A percentile compares a stretch with the other conserved stretches of the same genome.
Evolutionary conservation across 2,329 filamentous ascomycete species (phyloP).

Genomic region (Diplodia corticola): DNA sequence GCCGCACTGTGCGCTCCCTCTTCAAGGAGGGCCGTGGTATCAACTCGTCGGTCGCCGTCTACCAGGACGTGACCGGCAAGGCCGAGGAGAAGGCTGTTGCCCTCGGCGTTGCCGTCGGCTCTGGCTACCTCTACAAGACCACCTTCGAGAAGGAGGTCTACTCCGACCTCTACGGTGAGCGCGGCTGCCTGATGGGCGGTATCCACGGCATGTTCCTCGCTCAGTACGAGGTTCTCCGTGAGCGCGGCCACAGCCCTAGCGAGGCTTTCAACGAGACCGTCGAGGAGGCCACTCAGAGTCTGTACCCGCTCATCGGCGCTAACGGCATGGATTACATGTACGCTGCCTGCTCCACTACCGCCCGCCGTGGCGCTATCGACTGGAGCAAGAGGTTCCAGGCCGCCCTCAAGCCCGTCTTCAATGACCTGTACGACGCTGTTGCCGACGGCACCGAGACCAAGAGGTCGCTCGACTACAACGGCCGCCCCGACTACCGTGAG

Average conservation of each 20-base stretch:
- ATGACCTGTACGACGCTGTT: constrained; percentile 92
- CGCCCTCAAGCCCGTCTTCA: constrained; percentile 97
- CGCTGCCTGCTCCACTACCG: constrained; percentile 98
- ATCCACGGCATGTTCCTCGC: constrained; percentile 99
- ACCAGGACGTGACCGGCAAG: constrained; percentile 96
- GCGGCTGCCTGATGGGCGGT: constrained; percentile 99
- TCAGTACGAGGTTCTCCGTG: constrained; percentile 99
- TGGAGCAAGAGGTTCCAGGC: constrained; percentile 98
- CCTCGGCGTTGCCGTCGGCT: constrained; percentile 94
- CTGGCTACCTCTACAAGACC: constrained; percentile 99
- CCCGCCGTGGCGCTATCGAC: constrained; percentile 97
- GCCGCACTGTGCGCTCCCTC: constrained; percentile 95
- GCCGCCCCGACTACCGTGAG: constrained; percentile 92
- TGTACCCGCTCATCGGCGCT: constrained; percentile 96
- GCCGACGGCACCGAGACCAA: constrained; percentile 90
- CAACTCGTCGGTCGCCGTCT: constrained; percentile 99
- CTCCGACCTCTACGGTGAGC: constrained; percentile 99
- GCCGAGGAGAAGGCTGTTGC: constrained; percentile 97
- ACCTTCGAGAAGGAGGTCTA: constrained; percentile 99
- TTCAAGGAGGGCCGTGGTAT: constrained; percentile 99
- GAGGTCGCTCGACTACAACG: constrained; percentile 96
- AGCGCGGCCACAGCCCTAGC: constrained; percentile 94
- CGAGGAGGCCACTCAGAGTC: constrained; percentile 96
- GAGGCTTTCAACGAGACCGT: constrained; percentile 99
- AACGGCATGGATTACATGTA: constrained; percentile 99